These are phyloP conservation scores for Metarhizium robertsii DNA, from an alignment of 2,329 filamentous ascomycete genomes.

Conservation along the genomic window DNA sequence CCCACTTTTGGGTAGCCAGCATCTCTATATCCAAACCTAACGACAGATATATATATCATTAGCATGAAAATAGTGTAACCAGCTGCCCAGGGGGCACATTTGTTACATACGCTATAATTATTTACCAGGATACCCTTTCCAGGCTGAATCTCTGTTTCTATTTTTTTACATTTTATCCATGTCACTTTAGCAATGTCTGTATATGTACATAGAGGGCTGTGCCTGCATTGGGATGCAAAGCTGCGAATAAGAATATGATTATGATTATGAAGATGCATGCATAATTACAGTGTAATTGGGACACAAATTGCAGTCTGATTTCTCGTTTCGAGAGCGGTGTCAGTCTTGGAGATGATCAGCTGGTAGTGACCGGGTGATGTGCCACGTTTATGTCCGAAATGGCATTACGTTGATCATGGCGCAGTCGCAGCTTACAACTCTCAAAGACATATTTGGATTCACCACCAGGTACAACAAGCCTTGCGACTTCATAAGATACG, in stretches of 20 bases:
- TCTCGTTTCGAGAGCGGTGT: too few species aligned
- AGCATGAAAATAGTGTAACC: not conserved
- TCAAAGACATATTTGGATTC: too few species aligned
- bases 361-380: too few species aligned
- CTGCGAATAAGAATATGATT: not conserved
- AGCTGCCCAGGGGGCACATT: not conserved
- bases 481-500: too few species aligned
- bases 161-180: not conserved
- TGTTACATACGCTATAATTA: not conserved
- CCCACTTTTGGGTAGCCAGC: not conserved
- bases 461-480: too few species aligned
- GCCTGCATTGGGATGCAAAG: not conserved
- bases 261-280: not conserved
- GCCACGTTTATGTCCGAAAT: too few species aligned
- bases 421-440: too few species aligned
- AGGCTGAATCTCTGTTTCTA: slow-evolving; percentile 5
- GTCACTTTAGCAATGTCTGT: not conserved
- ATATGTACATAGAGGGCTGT: slow-evolving; percentile 6
- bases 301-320: not conserved
- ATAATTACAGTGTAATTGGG: not conserved
- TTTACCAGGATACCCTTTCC: slow-evolving; percentile 9
- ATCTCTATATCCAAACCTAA: not conserved
- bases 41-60: not conserved
- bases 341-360: too few species aligned
- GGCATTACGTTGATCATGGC: too few species aligned